Percentiles rank a stretch among this genome's conserved stretches.
Evolutionary conservation across 2,329 filamentous ascomycete genomes (phyloP).

Genomic region (Colletotrichum chrysophilum): DNA sequence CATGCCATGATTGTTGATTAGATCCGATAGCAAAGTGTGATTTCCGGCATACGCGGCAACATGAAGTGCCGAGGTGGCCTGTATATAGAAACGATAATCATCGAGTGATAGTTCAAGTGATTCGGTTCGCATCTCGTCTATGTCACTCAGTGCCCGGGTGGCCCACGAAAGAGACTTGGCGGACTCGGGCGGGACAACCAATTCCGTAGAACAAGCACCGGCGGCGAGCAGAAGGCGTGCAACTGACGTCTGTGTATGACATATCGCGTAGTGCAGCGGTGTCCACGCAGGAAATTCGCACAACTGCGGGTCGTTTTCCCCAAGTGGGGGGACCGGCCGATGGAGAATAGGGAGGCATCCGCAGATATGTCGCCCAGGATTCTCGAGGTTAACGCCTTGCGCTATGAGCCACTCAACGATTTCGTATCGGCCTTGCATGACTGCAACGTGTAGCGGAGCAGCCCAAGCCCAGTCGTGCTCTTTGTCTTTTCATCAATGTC

Average conservation of each 20-base stretch:
- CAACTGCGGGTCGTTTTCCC: neutral
- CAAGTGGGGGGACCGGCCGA: neutral
- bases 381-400: neutral
- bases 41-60: neutral
- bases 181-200: neutral
- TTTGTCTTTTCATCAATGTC: too few relatives aligned
- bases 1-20: neutral
- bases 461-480: neutral
- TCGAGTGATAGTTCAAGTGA: neutral
- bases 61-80: neutral
- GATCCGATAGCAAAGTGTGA: neutral
- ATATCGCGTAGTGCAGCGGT: neutral
- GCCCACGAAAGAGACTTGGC: neutral
- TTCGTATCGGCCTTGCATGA: neutral
- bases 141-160: fast-evolving
- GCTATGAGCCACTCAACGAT: neutral
- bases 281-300: neutral
- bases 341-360: neutral
- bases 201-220: neutral
- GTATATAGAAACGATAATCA: fast-evolving
- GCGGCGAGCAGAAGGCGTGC: neutral
- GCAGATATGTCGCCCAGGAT: neutral
- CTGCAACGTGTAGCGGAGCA: neutral
- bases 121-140: neutral
- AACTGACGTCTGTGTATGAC: neutral